Evolutionary conservation across 441 rosid genomes (phyloP), one percentile per base, ranked within the genome.

Genomic region (Arabidopsis lyrata): DNA sequence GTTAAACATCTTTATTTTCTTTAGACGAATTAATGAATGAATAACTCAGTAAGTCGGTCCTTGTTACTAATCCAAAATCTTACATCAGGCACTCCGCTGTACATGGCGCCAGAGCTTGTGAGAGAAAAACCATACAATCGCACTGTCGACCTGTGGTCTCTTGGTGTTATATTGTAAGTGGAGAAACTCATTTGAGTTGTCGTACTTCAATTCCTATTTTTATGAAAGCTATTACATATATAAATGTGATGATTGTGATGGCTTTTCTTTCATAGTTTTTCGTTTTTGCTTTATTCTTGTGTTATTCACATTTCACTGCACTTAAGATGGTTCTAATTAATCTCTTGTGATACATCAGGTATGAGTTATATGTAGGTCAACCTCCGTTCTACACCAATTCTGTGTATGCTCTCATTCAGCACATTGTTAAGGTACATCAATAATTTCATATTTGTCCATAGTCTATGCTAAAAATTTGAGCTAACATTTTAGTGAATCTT

Each of bases 41-140:
- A 54, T 77, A 77, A 58, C 56, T 47, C 66, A 55, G n/a, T 59
- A 45, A 35, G 31, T 36, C 9, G 12, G 8, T 52, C 5, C 61
- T 61, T 63, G 31, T 58, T 67, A 45, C 16, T 56, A 39, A 64
- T 68, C 34, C n/a, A 22, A 66, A 56, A 52, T 62, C 75, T 36
- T 68, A 81, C 73, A 78, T 58, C 85, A 95, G 99, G 99, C 13
- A 93, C 99, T 77, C 99, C 99, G 5, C 73, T 95, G 62, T 95
- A 93, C 85, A 95, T 95, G 99, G 99, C 99, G 38, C 99, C 98
- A 27, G 99, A 95, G 82, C 83, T 95, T 72, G 98, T 95, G 15
- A 81, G 97, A 42, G 99, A 95, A 85, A 97, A 95, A 81, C 99
- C 99, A 12, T 95, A 95, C 83, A 93, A 90, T 80, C 99, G 93